Base-by-base conservation (phyloP, 2,329 filamentous ascomycete genomes). In the Penicillium palitans region DNA sequence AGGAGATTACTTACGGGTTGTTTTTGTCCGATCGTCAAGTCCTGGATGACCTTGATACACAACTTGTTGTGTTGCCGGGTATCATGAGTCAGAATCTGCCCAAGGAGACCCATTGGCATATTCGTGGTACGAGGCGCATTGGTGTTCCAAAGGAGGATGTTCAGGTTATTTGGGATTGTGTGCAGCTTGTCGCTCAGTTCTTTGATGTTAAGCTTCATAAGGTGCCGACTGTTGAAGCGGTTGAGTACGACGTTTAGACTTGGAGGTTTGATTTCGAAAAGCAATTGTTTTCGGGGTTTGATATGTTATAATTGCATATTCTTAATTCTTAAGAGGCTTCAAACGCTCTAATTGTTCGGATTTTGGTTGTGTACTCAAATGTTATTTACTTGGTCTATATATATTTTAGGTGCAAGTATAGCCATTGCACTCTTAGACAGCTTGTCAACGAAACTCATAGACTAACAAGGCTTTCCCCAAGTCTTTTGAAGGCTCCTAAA, bases 1-100 rank as follows among this genome's bases (percentile, higher is more conserved):
- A 90, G 51, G 89, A 89, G 19, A 84, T 89, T 15, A 86, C 84
- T 2, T 96, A 96, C 78, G 79, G 79, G 13, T 65, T 84, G 69
- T 81, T 83, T 51, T 68, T 80, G 47, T 75, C 74, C 15, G 78
- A 80, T 64, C 73, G 78, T 17, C 68, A 72, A 45, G 67, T 77
- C 9, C 59, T 80, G 52, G 69, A 76, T 50, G 70, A 74, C 49
- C 57, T 80, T 2, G 78, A 80, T 65, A 79, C 79, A 9, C 71
- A 80, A 63, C 60, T 79, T 27, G 74, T 80, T 25, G 76, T 78
- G 10, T 65, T 78, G 39, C 70, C 77, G 2, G 72, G 71, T 2
- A 80, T 81, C 51, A 78, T 79, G 73, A 77, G 76, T 50, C 76
- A 79, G 66, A 78, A 79, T 48, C 61, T 79, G 55, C 67, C 64